These are phyloP conservation scores for Malus fusca DNA, from an alignment of 306 rosid species.

Conservation along the genomic window DNA sequence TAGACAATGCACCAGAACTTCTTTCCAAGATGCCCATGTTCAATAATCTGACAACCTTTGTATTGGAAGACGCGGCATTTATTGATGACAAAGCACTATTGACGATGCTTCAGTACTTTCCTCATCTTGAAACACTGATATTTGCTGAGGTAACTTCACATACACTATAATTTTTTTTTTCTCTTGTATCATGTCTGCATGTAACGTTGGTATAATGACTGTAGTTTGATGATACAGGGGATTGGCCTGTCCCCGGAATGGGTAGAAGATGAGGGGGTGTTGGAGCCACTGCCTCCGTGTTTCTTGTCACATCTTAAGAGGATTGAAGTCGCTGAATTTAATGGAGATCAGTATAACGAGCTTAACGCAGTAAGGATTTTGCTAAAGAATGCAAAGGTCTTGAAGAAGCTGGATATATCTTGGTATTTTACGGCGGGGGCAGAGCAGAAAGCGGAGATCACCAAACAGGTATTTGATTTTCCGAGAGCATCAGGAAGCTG, in stretches of 20 bases:
- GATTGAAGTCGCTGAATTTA: not conserved
- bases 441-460: not conserved
- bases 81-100: not conserved
- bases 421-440: too few relatives aligned
- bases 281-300: slow-evolving; percentile 2
- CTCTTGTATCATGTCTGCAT: not conserved
- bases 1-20: not conserved
- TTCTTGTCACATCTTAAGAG: not conserved
- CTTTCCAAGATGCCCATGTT: not conserved
- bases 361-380: not conserved
- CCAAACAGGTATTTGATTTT: not conserved
- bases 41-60: not conserved
- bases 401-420: not conserved
- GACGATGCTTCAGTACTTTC: not conserved
- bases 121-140: not conserved
- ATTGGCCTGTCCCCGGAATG: not conserved
- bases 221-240: not conserved
- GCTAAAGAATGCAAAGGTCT: not conserved
- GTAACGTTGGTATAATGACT: not conserved
- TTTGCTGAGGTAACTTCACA: not conserved
- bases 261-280: not conserved
- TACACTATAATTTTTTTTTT: not conserved
- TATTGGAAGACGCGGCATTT: not conserved
- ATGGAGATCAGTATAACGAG: not conserved
- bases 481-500: not conserved